These are phyloP conservation scores for Fraxinus nigra DNA, from an alignment of 305 asterid genomes.

Conservation along the genomic window DNA sequence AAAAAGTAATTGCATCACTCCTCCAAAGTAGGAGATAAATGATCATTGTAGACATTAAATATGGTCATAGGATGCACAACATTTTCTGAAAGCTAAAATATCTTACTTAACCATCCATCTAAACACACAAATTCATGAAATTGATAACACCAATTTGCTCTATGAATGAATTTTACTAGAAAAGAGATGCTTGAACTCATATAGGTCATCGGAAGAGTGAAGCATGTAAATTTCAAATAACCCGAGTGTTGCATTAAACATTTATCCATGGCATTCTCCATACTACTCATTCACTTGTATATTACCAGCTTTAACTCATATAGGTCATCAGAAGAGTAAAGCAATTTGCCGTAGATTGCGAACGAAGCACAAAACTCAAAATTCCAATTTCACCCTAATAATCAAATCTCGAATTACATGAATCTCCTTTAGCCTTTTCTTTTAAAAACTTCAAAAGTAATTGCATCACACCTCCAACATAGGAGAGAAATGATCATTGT, in stretches of 20 bases:
- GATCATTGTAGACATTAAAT: neutral
- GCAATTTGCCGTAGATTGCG: neutral
- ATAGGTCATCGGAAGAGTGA: neutral
- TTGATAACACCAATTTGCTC: neutral
- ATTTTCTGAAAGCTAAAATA: neutral
- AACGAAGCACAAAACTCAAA: neutral
- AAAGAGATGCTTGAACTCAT: neutral
- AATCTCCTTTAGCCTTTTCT: neutral
- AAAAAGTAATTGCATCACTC: neutral
- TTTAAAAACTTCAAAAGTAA: neutral
- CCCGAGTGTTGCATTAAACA: neutral
- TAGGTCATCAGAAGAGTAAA: neutral
- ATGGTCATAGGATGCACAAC: neutral
- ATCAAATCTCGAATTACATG: neutral
- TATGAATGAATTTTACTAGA: neutral
- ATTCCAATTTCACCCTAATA: neutral
- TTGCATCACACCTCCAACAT: neutral
- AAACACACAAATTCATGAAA: conserved; percentile 6
- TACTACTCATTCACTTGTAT: neutral
- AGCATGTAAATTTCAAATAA: neutral
- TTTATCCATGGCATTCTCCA: neutral
- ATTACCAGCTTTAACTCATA: neutral
- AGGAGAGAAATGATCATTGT: neutral
- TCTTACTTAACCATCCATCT: neutral
- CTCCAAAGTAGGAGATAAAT: conserved; percentile 12